phyloP scores from a whole-genome alignment of 2,329 filamentous ascomycete genomes.

The Claviceps fusiformis region DNA sequence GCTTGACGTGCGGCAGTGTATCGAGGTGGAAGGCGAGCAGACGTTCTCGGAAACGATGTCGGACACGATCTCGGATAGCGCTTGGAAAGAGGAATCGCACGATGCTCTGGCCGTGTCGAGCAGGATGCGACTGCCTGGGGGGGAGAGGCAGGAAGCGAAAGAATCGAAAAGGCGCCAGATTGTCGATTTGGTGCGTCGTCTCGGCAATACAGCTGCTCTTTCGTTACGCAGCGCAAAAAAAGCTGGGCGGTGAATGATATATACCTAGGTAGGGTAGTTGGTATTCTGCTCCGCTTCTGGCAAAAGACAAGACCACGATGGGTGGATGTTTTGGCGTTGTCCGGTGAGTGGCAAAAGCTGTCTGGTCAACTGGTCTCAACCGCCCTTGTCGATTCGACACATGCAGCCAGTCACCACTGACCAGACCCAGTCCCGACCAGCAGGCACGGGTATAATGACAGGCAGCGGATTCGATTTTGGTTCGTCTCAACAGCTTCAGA shows the following conservation, averaged over 20 bases:
- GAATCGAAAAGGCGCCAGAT: constrained; percentile 32
- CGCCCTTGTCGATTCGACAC: no score
- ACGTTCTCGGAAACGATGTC: constrained; percentile 49
- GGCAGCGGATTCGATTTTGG: no score
- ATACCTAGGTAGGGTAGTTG: background rate
- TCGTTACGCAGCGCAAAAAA: background rate
- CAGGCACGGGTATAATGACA: no score
- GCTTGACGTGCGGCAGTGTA: constrained; percentile 56
- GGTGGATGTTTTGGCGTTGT: background rate
- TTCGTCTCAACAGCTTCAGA: no score
- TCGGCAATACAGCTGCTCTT: background rate
- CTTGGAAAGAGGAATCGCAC: constrained; percentile 58
- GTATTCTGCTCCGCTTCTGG: background rate
- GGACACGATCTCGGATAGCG: constrained; percentile 41
- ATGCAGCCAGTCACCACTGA: no score
- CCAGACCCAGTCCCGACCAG: no score
- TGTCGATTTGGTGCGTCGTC: constrained; percentile 10
- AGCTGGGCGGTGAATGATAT: background rate
- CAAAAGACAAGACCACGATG: background rate
- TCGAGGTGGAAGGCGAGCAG: constrained; percentile 62
- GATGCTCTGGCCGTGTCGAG: constrained; percentile 33
- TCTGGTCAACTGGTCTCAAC: background rate
- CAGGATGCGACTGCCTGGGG: constrained; percentile 17
- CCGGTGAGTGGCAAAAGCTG: background rate
- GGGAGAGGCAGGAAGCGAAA: constrained; percentile 19